Percentiles rank a stretch among this genome's conserved stretches.
These are phyloP conservation scores for Seiridium cupressi DNA, from an alignment of 2,329 filamentous ascomycete species.

Conservation along the genomic window DNA sequence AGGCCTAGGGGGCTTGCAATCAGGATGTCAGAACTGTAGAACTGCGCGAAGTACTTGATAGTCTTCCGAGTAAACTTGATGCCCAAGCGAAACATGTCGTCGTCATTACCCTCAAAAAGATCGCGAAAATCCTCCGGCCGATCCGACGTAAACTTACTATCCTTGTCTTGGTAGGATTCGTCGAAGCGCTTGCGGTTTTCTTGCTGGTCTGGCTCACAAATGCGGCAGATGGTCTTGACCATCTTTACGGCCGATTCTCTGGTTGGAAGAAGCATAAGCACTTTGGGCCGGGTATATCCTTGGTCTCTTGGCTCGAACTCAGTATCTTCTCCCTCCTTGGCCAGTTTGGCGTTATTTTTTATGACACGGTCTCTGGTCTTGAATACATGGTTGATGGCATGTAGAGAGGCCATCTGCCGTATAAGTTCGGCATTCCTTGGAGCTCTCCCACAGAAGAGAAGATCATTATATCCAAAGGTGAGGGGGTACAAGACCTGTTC, in stretches of 20 bases:
- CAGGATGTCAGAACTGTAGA: slow-evolving; percentile 96
- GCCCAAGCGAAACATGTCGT: slow-evolving; percentile 96
- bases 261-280: slow-evolving; percentile 86
- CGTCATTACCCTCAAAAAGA: slow-evolving; percentile 90
- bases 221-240: slow-evolving; percentile 71
- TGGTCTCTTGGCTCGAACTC: slow-evolving; percentile 83
- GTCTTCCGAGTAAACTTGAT: slow-evolving; percentile 96
- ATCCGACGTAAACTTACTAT: slow-evolving; percentile 66
- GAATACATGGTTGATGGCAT: slow-evolving; percentile 88
- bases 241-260: slow-evolving; percentile 80
- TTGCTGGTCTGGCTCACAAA: slow-evolving; percentile 84
- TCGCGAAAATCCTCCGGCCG: slow-evolving; percentile 86
- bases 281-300: slow-evolving; percentile 91
- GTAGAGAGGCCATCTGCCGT: slow-evolving; percentile 72
- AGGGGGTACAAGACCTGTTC: slow-evolving; percentile 67
- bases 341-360: slow-evolving; percentile 83
- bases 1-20: slow-evolving; percentile 87
- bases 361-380: slow-evolving; percentile 91
- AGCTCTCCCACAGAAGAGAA: slow-evolving; percentile 73
- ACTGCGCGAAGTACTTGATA: slow-evolving; percentile 89
- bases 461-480: slow-evolving; percentile 79
- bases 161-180: slow-evolving; percentile 72
- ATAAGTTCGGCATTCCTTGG: slow-evolving; percentile 66
- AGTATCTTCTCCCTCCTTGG: slow-evolving; percentile 60
- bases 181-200: slow-evolving; percentile 93